Percentiles rank a stretch among this genome's conserved stretches.
Conservation (phyloP, 1,139 yeast genomes). For the Meyerozyma elateridarum region DNA sequence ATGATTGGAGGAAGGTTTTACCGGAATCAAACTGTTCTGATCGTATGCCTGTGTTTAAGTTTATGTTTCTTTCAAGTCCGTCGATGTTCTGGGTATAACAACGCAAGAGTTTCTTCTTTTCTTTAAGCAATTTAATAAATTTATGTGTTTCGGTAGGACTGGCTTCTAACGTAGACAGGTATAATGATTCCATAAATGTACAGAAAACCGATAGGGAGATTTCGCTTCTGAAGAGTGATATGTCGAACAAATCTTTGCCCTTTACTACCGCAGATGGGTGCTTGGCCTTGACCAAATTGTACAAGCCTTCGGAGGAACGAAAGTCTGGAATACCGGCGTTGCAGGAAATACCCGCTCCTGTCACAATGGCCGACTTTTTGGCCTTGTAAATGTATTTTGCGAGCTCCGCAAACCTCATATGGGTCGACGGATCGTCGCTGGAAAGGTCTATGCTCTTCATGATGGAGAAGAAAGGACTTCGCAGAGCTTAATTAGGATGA, state of each 20-base stretch:
- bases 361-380: conserved; percentile 55
- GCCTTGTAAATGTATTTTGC: conserved; percentile 41
- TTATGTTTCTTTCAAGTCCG: conserved; percentile 26
- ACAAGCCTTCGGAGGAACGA: conserved; percentile 78
- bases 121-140: conserved; percentile 63
- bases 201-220: conserved; percentile 66
- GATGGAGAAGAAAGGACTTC: conserved; percentile 5
- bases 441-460: conserved; percentile 33
- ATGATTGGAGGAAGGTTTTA: conserved; percentile 32
- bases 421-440: conserved; percentile 13
- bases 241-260: conserved; percentile 89
- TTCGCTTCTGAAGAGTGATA: conserved; percentile 68
- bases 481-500: too few species aligned
- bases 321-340: conserved; percentile 97
- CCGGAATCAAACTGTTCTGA: conserved; percentile 24
- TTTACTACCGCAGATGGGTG: conserved; percentile 59
- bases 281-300: conserved; percentile 63
- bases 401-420: conserved; percentile 35
- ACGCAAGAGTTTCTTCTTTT: conserved; percentile 63
- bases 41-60: conserved; percentile 43
- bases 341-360: conserved; percentile 96
- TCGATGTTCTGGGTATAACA: conserved; percentile 84
- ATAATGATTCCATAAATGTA: conserved; percentile 72
- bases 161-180: conserved; percentile 59
- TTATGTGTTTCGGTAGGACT: conserved; percentile 80